These are phyloP conservation scores for Cladosporium sp. DNA, from an alignment of 2,329 filamentous ascomycete species.

Conservation along the genomic window DNA sequence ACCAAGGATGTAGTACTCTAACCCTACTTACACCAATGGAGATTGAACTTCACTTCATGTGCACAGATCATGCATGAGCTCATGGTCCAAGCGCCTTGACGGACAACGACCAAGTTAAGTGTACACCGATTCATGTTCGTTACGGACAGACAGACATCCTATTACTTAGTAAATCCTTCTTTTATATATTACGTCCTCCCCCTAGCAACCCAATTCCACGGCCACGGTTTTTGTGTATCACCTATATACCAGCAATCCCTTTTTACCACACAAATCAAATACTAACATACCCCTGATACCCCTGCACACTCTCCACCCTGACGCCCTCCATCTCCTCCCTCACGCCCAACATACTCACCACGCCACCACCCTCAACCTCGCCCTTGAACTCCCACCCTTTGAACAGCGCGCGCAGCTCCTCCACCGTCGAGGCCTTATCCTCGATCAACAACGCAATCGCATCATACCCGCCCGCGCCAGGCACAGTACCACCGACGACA, in stretches of 20 bases:
- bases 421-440: constrained; percentile 68
- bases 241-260: background rate
- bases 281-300: constrained; percentile 42
- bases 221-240: background rate
- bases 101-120: background rate
- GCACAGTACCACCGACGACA: constrained; percentile 88
- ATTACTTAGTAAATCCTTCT: background rate
- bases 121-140: background rate
- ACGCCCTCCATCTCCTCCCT: constrained; percentile 73
- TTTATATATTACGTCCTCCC: background rate
- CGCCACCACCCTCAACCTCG: constrained; percentile 46
- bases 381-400: constrained; percentile 60
- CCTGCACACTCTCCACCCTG: constrained; percentile 41
- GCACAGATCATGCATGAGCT: no score
- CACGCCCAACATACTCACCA: constrained; percentile 69
- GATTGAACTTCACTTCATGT: background rate
- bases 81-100: no score
- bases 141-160: no score
- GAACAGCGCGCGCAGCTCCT: constrained; percentile 63
- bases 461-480: constrained; percentile 92
- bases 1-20: background rate
- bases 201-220: no score
- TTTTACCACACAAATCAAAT: background rate
- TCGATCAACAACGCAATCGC: constrained; percentile 78
- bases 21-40: background rate